Conservation (phyloP, 306 rosid genomes). For the Citrullus colocynthis region DNA sequence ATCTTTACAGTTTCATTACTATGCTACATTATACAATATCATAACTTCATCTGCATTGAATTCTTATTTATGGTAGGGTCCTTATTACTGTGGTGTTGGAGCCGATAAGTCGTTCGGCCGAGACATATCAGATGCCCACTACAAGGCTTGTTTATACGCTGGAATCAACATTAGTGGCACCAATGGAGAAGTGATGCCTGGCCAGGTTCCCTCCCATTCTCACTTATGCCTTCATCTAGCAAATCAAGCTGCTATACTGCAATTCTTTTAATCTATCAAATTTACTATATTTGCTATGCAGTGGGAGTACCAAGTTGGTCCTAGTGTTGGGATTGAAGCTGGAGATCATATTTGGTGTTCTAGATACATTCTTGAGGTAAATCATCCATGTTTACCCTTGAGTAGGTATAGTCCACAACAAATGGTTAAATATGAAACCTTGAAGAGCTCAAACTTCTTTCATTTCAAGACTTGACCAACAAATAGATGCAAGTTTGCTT, state of each 20-base stretch:
- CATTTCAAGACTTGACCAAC: not conserved
- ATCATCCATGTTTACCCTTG: constrained; percentile 17
- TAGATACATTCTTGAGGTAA: constrained; percentile 96
- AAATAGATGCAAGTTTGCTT: not conserved
- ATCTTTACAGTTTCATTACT: not conserved
- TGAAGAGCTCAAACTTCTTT: not conserved
- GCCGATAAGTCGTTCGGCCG: constrained; percentile 99
- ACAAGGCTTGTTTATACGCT: constrained; percentile 96
- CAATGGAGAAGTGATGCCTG: constrained; percentile 99
- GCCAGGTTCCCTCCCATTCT: constrained; percentile 58
- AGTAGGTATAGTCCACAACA: not conserved
- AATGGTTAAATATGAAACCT: not conserved
- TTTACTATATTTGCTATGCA: constrained; percentile 16
- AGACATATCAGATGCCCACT: constrained; percentile 97
- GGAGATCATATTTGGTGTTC: constrained; percentile 87
- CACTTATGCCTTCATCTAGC: constrained; percentile 6
- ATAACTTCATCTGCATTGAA: not conserved
- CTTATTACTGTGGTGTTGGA: constrained; percentile 87
- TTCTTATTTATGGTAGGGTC: constrained; percentile 48
- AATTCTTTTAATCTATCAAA: constrained; percentile 9
- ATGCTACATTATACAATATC: not conserved
- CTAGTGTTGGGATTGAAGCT: constrained; percentile 95
- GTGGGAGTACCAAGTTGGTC: constrained; percentile 99
- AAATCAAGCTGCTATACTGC: constrained; percentile 9
- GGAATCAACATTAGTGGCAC: constrained; percentile 96